Conservation (phyloP, 192 early-diverging fungal genomes). For the Umbelopsis ramanniana region DNA sequence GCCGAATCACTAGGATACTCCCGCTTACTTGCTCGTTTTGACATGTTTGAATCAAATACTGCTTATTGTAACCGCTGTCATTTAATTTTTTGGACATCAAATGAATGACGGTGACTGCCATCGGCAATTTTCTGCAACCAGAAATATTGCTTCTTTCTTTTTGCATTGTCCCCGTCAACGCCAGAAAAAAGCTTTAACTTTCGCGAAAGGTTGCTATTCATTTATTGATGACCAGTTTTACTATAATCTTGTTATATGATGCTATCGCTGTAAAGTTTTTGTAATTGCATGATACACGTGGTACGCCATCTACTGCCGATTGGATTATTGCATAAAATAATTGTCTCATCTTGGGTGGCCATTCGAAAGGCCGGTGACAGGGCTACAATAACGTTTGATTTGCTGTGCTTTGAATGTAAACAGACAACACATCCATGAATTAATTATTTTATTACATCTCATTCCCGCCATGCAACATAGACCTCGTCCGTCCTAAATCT, state of each 20-base stretch:
- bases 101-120: slow-evolving; percentile 3
- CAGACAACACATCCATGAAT: neutral
- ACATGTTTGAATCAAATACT: neutral
- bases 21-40: slow-evolving; percentile 16
- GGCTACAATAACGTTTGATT: too few relatives aligned
- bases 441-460: slow-evolving; percentile 6
- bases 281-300: too few relatives aligned
- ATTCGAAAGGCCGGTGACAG: too few relatives aligned
- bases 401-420: neutral
- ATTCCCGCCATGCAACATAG: slow-evolving; percentile 78
- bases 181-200: too few relatives aligned
- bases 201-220: too few relatives aligned
- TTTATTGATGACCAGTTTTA: neutral
- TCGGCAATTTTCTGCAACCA: neutral
- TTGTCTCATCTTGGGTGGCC: too few relatives aligned
- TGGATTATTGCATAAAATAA: too few relatives aligned
- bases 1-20: slow-evolving; percentile 10
- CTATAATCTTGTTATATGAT: neutral
- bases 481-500: slow-evolving; percentile 90
- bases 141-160: neutral
- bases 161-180: too few relatives aligned
- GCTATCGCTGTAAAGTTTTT: too few relatives aligned
- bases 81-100: neutral
- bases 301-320: too few relatives aligned
- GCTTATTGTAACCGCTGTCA: neutral